Evolutionary conservation across 2,329 filamentous ascomycete genomes (phyloP), one percentile per base, ranked within the genome.

Genomic region (Claviceps capensis): DNA sequence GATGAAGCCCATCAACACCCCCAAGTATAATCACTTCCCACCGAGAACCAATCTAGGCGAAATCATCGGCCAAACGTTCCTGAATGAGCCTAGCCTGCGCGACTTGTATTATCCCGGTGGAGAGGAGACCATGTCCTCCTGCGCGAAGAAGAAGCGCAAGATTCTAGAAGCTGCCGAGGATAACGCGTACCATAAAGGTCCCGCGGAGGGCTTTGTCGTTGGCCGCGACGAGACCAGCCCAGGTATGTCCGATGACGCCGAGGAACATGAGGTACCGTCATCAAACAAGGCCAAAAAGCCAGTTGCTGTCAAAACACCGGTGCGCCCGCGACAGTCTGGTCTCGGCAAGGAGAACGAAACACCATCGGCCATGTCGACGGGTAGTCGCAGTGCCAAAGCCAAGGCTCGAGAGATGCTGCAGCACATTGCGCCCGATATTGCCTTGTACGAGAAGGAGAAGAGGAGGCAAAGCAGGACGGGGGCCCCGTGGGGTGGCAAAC

Each of bases 361-460:
- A 0, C 89, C 90, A 0, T 82, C 81, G 0, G 76, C 70, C 1
- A 59, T 71, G 40, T 78, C 84, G 2, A 86, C 82, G 1, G 82
- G 83, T 26, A 87, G 86, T 57, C 83, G 93, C 52, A 93, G 88
- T 60, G 91, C 93, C 14, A 98, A 97, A 65, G 82, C 85, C 42
- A 85, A 86, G 62, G 93, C 93, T 13, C 71, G 85, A n/a, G 79
- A 82, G 37, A 82, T 80, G 57, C 70, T 97, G 7, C 87, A 93
- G 51, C 78, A 80, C 38, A 73, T 91, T 53, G 89, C 87, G 1
- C 79, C 84, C 0, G 93, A 98, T 62, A 89, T 97, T 61, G 85
- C 84, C 2, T 72, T 94, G 36, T 98, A 93, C 62, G 86, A 97
- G 62, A 95, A 93, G 64, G 93, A 98, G 69, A 88, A 80, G 72